Evolutionary conservation across 768 basidiomycete genomes (phyloP), one percentile per base, ranked within the genome.

Genomic region (Imleria badia): DNA sequence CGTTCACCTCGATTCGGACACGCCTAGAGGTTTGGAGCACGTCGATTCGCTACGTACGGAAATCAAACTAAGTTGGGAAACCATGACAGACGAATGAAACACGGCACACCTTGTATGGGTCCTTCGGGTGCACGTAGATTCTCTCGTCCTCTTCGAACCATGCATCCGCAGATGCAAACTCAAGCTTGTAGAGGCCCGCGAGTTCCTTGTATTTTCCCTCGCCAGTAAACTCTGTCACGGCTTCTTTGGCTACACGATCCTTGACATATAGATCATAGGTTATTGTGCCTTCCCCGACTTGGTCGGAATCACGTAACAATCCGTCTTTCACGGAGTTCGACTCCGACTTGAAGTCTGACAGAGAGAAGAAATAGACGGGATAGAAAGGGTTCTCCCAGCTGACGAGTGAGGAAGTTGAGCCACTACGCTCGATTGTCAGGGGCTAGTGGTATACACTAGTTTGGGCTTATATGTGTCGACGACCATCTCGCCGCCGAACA

Each of bases 131-230:
- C 2, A 76, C 72, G 52, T 75, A 81, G 31, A 86, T 76, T 51
- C 80, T 66, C 45, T 87, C 84, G 45, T 86, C 85, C 62, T 87
- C 85, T 70, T 87, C 85, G 48, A 86, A 84, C 85, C 86, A 87
- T 4, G 77, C 76, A 56, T 85, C 84, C 61, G 78, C 76, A 17
- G 75, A 76, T 14, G 68, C 66, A 48, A 83, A 85, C 13, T 65
- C 63, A 54, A 87, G 63, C 44, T 76, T 80, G 35, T 81, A 69
- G 29, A 85, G 71, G 7, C 79, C 80, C 22, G 69, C 69, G 13
- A 84, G 64, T 46, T 74, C 64, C 40, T 75, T 70, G 57, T 71
- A 60, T 38, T 71, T 56, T 48, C 61, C 60, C 23, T 65, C 55
- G 14, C 43, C 48, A 15, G 62, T 69, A 43, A 68, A 73, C 54